Evolutionary conservation across 2,329 filamentous ascomycete species (phyloP).

Genomic region (Juglanconis sp.): DNA sequence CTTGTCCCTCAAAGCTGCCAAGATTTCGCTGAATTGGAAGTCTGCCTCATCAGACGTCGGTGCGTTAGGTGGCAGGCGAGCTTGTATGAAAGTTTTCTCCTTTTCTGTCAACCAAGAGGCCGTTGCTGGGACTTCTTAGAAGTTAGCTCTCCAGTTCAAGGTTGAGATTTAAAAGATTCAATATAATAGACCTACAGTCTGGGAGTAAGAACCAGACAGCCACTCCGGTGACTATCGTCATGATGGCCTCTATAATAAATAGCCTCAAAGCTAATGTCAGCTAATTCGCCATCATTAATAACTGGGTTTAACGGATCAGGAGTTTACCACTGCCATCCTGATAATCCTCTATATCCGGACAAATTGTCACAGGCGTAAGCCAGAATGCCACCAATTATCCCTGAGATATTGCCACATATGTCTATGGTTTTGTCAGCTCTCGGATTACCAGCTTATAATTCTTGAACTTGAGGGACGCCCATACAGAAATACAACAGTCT

Average conservation of each 20-base stretch:
- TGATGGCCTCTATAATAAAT: constrained; percentile 42
- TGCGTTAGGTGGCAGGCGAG: constrained; percentile 39
- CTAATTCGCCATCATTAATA: neutral
- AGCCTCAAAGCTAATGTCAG: constrained; percentile 26
- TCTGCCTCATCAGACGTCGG: constrained; percentile 37
- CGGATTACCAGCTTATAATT: no score
- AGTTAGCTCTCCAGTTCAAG: constrained; percentile 6
- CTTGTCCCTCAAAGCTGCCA: constrained; percentile 35
- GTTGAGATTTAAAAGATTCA: neutral
- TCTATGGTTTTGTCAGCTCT: constrained; percentile 25
- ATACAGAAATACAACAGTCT: constrained; percentile 34
- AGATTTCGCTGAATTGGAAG: constrained; percentile 37
- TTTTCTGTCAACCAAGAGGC: constrained; percentile 43
- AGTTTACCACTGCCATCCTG: constrained; percentile 31
- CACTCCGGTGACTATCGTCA: constrained; percentile 44
- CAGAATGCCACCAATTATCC: constrained; percentile 39
- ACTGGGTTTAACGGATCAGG: no score
- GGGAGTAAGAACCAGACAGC: constrained; percentile 51
- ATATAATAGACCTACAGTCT: constrained; percentile 39
- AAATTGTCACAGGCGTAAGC: constrained; percentile 41
- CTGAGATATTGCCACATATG: constrained; percentile 37
- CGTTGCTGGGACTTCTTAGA: constrained; percentile 34
- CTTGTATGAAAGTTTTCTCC: constrained; percentile 47
- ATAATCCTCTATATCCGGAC: constrained; percentile 31
- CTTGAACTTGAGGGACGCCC: no score